Conservation (phyloP, 495 filamentous ascomycete genomes). For the Aspergillus wentii region DNA sequence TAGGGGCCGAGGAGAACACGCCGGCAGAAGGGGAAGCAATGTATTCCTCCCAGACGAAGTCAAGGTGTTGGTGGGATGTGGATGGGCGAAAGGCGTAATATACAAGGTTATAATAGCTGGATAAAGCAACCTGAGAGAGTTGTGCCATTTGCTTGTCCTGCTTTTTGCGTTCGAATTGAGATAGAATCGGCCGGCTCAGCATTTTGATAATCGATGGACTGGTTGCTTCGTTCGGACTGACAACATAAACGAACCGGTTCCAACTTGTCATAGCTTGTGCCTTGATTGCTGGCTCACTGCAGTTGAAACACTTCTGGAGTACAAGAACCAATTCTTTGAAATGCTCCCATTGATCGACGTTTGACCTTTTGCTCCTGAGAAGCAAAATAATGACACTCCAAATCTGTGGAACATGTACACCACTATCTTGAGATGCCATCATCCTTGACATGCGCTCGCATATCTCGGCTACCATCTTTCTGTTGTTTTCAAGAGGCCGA, state of each 20-base stretch:
- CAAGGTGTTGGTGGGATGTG: constrained; percentile 54
- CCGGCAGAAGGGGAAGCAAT: constrained; percentile 46
- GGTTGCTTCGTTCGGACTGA: constrained; percentile 58
- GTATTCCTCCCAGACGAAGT: constrained; percentile 75
- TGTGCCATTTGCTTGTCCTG: constrained; percentile 51
- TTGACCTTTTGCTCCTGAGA: constrained; percentile 54
- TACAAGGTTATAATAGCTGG: constrained; percentile 70
- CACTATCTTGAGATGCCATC: constrained; percentile 58
- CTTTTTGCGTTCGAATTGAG: constrained; percentile 63
- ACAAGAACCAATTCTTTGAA: constrained; percentile 68
- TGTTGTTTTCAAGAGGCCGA: constrained; percentile 46
- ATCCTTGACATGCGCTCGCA: constrained; percentile 64
- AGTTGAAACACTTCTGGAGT: constrained; percentile 81
- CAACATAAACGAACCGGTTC: constrained; percentile 72
- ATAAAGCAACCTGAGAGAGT: constrained; percentile 54
- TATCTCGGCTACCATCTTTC: constrained; percentile 59
- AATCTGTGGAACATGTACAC: constrained; percentile 71
- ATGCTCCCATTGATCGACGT: constrained; percentile 67
- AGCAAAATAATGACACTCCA: constrained; percentile 82
- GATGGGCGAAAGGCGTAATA: constrained; percentile 83
- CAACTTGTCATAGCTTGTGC: constrained; percentile 75
- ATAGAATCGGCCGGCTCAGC: constrained; percentile 62
- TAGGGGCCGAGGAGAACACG: constrained; percentile 25
- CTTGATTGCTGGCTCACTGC: constrained; percentile 64
- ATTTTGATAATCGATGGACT: constrained; percentile 55